These are phyloP conservation scores for Xylariaceae sp. DNA, from an alignment of 2,329 filamentous ascomycete species.

Conservation along the genomic window DNA sequence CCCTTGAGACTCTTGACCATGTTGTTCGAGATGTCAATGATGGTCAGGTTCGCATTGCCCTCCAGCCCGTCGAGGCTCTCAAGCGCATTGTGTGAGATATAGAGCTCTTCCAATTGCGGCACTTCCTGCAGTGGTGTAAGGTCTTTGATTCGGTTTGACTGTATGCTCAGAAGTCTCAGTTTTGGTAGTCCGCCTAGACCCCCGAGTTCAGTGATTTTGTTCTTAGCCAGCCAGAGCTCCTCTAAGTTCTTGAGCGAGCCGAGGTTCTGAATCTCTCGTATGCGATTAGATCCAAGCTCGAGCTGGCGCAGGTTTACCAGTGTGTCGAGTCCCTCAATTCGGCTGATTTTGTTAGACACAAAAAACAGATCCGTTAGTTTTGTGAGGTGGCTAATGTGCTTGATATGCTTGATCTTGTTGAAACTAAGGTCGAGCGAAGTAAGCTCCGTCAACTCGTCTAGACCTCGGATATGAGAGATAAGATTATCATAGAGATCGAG, in stretches of 20 bases:
- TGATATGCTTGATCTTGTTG: constrained; percentile 99
- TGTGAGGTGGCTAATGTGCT: constrained; percentile 78
- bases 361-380: constrained; percentile 86
- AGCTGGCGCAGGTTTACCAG: constrained; percentile 79
- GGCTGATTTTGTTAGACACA: constrained; percentile 91
- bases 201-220: constrained; percentile 87
- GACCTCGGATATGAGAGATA: constrained; percentile 81
- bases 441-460: constrained; percentile 78
- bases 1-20: constrained; percentile 77
- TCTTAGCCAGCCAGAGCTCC: constrained; percentile 93
- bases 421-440: constrained; percentile 89
- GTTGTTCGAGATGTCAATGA: constrained; percentile 91
- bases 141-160: constrained; percentile 87
- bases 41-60: constrained; percentile 68
- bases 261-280: constrained; percentile 86
- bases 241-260: constrained; percentile 79
- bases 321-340: constrained; percentile 82
- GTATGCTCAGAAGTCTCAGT: constrained; percentile 88
- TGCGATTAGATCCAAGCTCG: constrained; percentile 90
- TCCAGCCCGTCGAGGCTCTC: constrained; percentile 77
- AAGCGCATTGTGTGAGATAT: constrained; percentile 94
- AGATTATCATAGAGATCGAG: constrained; percentile 97
- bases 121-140: constrained; percentile 78
- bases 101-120: constrained; percentile 84
- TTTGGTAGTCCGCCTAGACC: constrained; percentile 77